A percentile compares a stretch with the other conserved stretches of the same genome.
phyloP scores from a whole-genome alignment of 106 monocot genomes.

The Platanthera zijinensis region DNA sequence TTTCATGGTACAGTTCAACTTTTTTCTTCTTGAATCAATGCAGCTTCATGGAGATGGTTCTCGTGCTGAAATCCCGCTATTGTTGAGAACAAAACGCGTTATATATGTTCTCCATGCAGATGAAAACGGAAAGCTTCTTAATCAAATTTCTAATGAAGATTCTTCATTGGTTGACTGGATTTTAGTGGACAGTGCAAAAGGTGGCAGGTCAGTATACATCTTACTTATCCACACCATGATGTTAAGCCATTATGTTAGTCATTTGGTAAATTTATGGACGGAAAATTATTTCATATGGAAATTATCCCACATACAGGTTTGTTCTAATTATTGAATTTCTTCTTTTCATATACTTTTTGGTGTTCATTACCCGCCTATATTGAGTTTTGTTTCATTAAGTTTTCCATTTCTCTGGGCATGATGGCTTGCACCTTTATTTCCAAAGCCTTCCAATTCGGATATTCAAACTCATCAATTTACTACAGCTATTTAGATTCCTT shows the following conservation, averaged over 20 bases:
- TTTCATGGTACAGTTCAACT: slow-evolving; percentile 1
- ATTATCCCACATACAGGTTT: too few relatives aligned
- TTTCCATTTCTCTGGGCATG: too few relatives aligned
- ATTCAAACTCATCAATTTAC: too few relatives aligned
- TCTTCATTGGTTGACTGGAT: slow-evolving; percentile 64
- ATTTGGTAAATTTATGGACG: neutral
- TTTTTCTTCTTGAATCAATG: slow-evolving; percentile 6
- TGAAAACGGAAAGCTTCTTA: slow-evolving; percentile 71
- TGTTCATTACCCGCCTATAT: too few relatives aligned
- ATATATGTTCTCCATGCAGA: slow-evolving; percentile 88
- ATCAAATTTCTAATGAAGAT: slow-evolving; percentile 29
- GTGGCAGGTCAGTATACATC: slow-evolving; percentile 50
- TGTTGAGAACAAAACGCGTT: slow-evolving; percentile 29
- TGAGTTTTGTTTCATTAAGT: too few relatives aligned
- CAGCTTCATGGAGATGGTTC: slow-evolving; percentile 92
- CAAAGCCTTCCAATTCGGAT: too few relatives aligned
- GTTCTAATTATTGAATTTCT: too few relatives aligned
- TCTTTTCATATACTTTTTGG: too few relatives aligned
- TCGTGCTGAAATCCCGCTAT: slow-evolving; percentile 36
- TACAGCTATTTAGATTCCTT: too few relatives aligned
- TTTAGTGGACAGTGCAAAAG: slow-evolving; percentile 80
- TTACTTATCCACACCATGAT: neutral
- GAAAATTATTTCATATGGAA: too few relatives aligned
- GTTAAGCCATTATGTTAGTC: neutral
- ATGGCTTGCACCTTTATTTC: too few relatives aligned